Evolutionary conservation across 1,284 basidiomycete species (phyloP), one percentile per base, ranked within the genome.

Genomic region (Chalciporus sp.): DNA sequence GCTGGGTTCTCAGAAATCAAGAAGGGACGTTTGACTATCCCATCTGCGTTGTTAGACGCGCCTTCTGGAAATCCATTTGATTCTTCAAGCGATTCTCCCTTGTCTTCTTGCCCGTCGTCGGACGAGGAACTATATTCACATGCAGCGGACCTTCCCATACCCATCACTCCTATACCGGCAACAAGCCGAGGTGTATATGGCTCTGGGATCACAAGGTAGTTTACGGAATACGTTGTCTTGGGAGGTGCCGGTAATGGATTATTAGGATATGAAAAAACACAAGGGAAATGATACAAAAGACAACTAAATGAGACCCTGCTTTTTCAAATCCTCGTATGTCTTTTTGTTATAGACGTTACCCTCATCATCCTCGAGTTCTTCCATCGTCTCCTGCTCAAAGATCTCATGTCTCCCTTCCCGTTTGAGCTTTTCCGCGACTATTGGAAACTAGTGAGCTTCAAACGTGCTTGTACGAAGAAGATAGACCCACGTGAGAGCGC

Each of bases 381-480:
- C 95, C 81, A 95, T 95, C 26, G 91, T 92, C 72, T 97, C 94
- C 63, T 92, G 88, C 68, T 92, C 86, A 55, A 90, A 89, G 53
- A 96, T 88, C 70, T 98, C 95, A 63, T 92, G 88, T 27, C 90
- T 81, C 19, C 95, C 95, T 73, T 98, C 95, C 57, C 87, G 86
- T 74, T 98, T 98, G 57, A 98, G 81, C 70, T 95, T 95, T 67
- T 98, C 95, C 12, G 95, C 95, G 59, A 98, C 94, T 96, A 63
- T 23, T 2, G 42, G 27, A 27, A 14, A 51, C 48, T 33, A 52
- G 44, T 47, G 45, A 14, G 20, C 39, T 47, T 57, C 53, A 20
- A 41, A 20, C 20, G 47, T 29, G 50, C 43, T 19, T n/a, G 47
- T 11, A 47, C 31, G 19, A 28, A 33, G 20, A 44, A 47, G 42